Base-by-base conservation (phyloP, 2,329 filamentous ascomycete species). In the Metarhizium guizhouense region DNA sequence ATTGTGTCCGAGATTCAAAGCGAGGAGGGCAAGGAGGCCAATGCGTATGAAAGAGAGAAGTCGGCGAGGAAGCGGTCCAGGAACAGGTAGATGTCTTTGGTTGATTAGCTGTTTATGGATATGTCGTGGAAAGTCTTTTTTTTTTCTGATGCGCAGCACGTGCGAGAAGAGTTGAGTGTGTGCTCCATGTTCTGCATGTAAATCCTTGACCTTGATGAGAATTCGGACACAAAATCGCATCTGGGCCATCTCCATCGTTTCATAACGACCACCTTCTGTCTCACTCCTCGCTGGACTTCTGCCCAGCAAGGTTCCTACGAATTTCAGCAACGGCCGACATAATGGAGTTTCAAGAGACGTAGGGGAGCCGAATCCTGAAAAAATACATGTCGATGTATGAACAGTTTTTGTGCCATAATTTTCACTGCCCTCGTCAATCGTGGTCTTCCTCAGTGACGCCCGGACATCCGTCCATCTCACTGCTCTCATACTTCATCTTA, bases 1-100 rank as follows among this genome's bases (percentile, higher is more conserved):
- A 78, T 99, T 58, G 84, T 97, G 63, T 89, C 92, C 10, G 92
- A 96, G 80, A 96, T 99, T 65, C 93, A 99, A 75, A 90, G 87
- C 62, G 88, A 96, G 74, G 94, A 96, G 71, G 93, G 93, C 1
- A 77, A 80, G 57, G 92, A 94, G 71, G 80, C 84, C 47, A 97
- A 97, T 73, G 82, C 81, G 51, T 97, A 97, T 79, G 92, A 95
- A 74, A 81, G 87, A 65, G 90, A 95, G 78, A 94, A 85, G 79
- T 80, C 82, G 69, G 78, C 79, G 68, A 81, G 91, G 71, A 90
- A 90, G 72, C 77, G 79, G 69, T 80, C 81, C 54, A 83, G 78
- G 68, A 81, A 70, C 59, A 69, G 67, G 64, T 70, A 65, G 62
- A 64, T 29, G 32, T 40, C 14, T 48, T 48, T 47, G 14, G 36